Conservation (phyloP, 2,329 filamentous ascomycete genomes). For the Diaporthe citriasiana region DNA sequence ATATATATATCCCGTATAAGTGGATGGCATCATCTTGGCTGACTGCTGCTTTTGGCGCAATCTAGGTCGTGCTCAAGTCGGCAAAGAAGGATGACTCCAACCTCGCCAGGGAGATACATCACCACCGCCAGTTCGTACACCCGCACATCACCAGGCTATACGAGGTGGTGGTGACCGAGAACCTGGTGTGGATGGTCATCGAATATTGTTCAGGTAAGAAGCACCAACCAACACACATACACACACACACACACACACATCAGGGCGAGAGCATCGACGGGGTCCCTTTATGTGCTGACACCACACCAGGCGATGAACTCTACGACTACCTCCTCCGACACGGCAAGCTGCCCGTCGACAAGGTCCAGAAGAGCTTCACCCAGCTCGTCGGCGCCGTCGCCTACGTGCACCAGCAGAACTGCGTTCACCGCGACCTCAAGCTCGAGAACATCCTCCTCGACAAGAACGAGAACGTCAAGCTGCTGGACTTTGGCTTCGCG, state of each 20-base stretch:
- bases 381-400: constrained; percentile 95
- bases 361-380: constrained; percentile 95
- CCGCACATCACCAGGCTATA: constrained; percentile 97
- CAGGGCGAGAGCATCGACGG: background rate
- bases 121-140: constrained; percentile 97
- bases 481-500: constrained; percentile 98
- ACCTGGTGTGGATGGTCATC: constrained; percentile 93
- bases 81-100: constrained; percentile 97
- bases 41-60: background rate
- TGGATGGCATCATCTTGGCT: background rate
- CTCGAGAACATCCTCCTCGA: constrained; percentile 97
- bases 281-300: constrained; percentile 47
- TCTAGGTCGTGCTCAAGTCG: constrained; percentile 95
- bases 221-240: constrained; percentile 26
- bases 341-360: constrained; percentile 84
- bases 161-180: constrained; percentile 98
- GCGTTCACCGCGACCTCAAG: constrained; percentile 96
- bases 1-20: too few species aligned
- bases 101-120: constrained; percentile 96
- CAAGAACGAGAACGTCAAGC: constrained; percentile 96
- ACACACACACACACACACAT: too few species aligned
- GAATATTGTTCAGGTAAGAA: constrained; percentile 91
- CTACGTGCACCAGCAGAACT: constrained; percentile 95
- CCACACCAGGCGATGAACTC: constrained; percentile 83
- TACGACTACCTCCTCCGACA: constrained; percentile 95